phyloP scores from a whole-genome alignment of 169 alveolate genomes.

The Perkinsus chesapeaki region DNA sequence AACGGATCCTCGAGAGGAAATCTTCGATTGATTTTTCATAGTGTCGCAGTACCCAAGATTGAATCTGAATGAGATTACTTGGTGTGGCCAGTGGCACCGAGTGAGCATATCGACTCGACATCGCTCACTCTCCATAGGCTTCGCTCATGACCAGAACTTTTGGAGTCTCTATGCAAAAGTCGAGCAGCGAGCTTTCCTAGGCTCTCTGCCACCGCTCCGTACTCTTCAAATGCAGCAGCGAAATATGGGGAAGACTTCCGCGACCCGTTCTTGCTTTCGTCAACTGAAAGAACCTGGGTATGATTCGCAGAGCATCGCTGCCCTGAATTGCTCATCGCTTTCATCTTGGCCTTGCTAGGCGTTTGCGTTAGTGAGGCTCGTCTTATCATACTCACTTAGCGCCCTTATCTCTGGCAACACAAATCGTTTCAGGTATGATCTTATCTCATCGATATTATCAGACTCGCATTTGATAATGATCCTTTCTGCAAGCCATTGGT shows the following conservation, averaged over 20 bases:
- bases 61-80: neutral
- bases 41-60: neutral
- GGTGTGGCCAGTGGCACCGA: neutral
- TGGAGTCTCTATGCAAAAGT: neutral
- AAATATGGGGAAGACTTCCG: neutral
- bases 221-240: neutral
- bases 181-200: neutral
- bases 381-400: neutral
- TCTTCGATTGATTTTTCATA: neutral
- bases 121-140: neutral
- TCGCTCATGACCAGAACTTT: neutral
- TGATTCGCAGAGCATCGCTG: neutral
- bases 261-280: neutral
- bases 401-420: neutral
- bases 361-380: neutral
- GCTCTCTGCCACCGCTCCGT: neutral
- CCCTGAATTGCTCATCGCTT: neutral
- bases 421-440: neutral
- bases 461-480: neutral
- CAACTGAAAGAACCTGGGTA: neutral
- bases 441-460: neutral
- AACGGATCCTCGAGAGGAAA: neutral
- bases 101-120: neutral
- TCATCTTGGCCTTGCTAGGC: neutral
- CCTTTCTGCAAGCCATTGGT: neutral